A percentile compares a stretch with the other conserved stretches of the same genome.
These are phyloP conservation scores for Blumeriella jaapii DNA, from an alignment of 2,329 filamentous ascomycete genomes.

Conservation along the genomic window DNA sequence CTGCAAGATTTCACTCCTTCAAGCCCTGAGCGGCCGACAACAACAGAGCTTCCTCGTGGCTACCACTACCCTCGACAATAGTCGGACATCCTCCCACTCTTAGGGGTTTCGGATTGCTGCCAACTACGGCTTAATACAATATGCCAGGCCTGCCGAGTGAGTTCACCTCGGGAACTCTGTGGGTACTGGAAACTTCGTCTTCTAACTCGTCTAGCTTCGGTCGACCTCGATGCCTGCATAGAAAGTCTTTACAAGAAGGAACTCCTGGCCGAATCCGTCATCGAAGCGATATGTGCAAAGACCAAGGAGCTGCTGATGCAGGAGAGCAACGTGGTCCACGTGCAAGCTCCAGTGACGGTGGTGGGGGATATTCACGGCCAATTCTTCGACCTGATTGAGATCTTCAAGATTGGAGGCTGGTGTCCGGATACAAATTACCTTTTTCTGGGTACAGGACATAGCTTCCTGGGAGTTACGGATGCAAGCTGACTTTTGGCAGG, in stretches of 20 bases:
- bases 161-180: conserved; percentile 16
- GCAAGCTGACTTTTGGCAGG: conserved; percentile 33
- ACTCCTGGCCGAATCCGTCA: conserved; percentile 90
- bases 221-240: conserved; percentile 98
- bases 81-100: too few species aligned
- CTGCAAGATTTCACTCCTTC: conserved; percentile 19
- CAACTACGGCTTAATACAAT: too few species aligned
- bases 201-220: conserved; percentile 52
- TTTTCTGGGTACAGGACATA: conserved; percentile 62
- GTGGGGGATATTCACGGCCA: conserved; percentile 98
- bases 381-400: conserved; percentile 98
- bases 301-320: conserved; percentile 98
- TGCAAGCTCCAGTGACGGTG: conserved; percentile 87
- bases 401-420: conserved; percentile 95
- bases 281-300: conserved; percentile 98
- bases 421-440: conserved; percentile 98
- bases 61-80: conserved; percentile 9
- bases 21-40: conserved; percentile 17
- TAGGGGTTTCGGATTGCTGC: too few species aligned
- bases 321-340: conserved; percentile 98
- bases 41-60: conserved; percentile 18
- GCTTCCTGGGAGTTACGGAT: not conserved
- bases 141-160: conserved; percentile 48
- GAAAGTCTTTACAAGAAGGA: conserved; percentile 94
- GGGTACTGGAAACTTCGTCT: not conserved